Base-by-base conservation (phyloP, 257 asterid genomes). In the Penstemon davidsonii region DNA sequence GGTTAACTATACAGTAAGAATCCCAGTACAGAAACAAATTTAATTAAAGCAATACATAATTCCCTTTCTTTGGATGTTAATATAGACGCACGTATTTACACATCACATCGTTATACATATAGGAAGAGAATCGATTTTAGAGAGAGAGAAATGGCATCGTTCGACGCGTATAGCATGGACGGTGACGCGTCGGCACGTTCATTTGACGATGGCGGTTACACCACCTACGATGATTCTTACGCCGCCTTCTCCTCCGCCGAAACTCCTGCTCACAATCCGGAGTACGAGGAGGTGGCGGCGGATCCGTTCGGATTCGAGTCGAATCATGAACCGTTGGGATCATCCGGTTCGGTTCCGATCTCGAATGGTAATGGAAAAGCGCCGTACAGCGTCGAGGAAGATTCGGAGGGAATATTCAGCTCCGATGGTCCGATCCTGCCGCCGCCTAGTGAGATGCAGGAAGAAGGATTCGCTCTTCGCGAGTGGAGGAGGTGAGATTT, bases 161-260 rank as follows among this genome's bases (percentile, higher is more conserved):
- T 89, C 74, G 96, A 87, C 77, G 81, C 92, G 40, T 86, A 82
- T 79, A 83, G 86, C 76, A 60, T 78, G 78, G 95, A 86, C 72
- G 92, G 85, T 18, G 94, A 81, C 42, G 79, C 74, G 70, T 40
- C 81, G 73, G 64, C 88, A 57, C 74, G 76, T 55, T 67, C 88
- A 12, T 83, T 81, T 66, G 88, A 80, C 25, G 92, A 83, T 68
- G 85, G 82, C 37, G 85, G 81, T 5, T 84, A 86, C 82, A 75
- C 85, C 44, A 75, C 72, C 65, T 83, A 60, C 76, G 88, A 71
- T 40, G 83, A 79, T 5, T 79, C 89, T 43, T 77, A 77, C 80
- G 45, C 86, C 6, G 83, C 77, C 64, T 82, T 77, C 69, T 73
- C 91, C 71, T 64, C 87, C 45, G 76, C 86, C 60, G 93, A 84